A percentile compares a stretch with the other conserved stretches of the same genome.
phyloP scores from a whole-genome alignment of 768 basidiomycete genomes.

The Sutorius australiensis region DNA sequence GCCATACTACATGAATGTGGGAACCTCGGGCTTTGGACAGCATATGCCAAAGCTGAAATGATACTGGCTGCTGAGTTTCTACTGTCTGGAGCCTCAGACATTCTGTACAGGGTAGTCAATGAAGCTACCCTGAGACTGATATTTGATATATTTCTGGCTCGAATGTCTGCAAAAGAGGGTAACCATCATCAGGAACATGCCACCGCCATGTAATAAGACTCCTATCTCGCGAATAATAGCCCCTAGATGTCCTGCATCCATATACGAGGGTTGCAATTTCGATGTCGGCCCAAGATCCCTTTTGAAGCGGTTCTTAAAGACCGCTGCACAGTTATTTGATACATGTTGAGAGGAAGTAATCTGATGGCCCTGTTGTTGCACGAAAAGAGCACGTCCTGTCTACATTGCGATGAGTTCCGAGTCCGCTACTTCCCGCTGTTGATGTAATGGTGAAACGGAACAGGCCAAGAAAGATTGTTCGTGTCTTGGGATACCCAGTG shows the following conservation, averaged over 20 bases:
- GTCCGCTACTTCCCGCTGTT: constrained; percentile 3
- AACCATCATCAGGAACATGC: neutral
- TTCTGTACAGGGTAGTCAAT: constrained; percentile 23
- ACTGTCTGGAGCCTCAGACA: constrained; percentile 20
- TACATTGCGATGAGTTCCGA: neutral
- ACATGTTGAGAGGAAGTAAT: neutral
- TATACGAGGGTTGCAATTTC: constrained; percentile 28
- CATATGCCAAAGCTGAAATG: constrained; percentile 19
- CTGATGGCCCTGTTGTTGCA: neutral
- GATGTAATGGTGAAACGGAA: constrained; percentile 2
- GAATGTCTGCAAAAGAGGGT: constrained; percentile 17
- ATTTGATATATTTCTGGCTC: constrained; percentile 38
- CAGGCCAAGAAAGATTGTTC: neutral
- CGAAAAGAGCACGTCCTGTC: neutral
- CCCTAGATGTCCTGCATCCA: constrained; percentile 22
- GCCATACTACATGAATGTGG: neutral
- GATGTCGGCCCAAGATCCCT: constrained; percentile 27
- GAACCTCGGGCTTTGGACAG: neutral
- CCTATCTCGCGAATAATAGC: constrained; percentile 28
- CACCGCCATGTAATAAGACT: neutral
- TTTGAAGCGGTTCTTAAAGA: constrained; percentile 31
- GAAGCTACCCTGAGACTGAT: constrained; percentile 40
- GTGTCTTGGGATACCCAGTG: constrained; percentile 2
- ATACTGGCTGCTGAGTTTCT: constrained; percentile 21
- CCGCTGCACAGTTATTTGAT: constrained; percentile 32